Evolutionary conservation across 306 rosid genomes (phyloP), one percentile per base, ranked within the genome.

Genomic region (Dryas drummondii): DNA sequence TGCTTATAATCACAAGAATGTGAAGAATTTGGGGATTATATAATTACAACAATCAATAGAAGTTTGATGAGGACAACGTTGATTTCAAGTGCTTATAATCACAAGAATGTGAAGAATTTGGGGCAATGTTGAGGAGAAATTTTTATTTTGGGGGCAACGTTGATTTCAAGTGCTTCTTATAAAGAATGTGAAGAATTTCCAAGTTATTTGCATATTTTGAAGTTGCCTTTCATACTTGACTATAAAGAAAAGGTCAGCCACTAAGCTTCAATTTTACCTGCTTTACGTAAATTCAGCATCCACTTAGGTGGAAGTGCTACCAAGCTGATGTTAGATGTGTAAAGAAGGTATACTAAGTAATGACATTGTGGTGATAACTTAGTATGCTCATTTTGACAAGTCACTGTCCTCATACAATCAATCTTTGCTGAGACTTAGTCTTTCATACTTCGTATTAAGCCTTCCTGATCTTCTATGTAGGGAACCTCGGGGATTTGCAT

Each of bases 401-500:
- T 90, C 79, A n/a, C 58, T 77, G 78, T 73, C 71, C 26, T 76
- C 55, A 41, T 79, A 53, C 81, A 72, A 53, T 79, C 70, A 70
- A 47, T 80, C 66, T 81, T 70, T 70, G 47, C 81, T 70, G 56
- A 44, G 62, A 59, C 56, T 81, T 72, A 66, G 47, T 75, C 49
- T 80, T 71, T 68, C 84, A 61, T 61, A 62, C 70, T 80, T 61
- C 71, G 75, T 77, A 76, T 70, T 84, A 84, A 55, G 78, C 62
- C 76, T 48, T 78, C 53, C 19, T 70, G 37, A 41, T 81, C 56
- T 80, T 86, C 56, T 79, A 6, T 88, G 80, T 86, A 96, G 99
- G 79, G 89, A 92, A 76, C 99, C 99, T 74, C 96, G 99, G 19
- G 99, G 99, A 71, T 96, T 96, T 88, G 99, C 99, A 73, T 96